These are phyloP conservation scores for Iris macrosiphon DNA, from an alignment of 106 monocot genomes.

Conservation along the genomic window DNA sequence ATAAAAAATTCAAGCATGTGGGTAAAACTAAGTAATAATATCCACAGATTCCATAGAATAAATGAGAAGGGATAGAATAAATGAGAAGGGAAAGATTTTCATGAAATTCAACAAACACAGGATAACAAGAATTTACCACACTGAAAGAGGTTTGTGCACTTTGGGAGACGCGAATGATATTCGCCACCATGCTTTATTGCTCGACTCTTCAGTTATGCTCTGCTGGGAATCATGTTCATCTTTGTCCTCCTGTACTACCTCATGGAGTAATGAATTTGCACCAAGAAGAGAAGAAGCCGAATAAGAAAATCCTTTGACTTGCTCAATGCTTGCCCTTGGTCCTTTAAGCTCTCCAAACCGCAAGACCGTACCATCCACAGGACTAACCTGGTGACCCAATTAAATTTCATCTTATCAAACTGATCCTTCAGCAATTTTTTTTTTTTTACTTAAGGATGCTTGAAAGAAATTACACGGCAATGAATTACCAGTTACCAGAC, in stretches of 20 bases:
- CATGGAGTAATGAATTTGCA: slow-evolving; percentile 59
- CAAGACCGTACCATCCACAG: slow-evolving; percentile 82
- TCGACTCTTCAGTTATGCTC: slow-evolving; percentile 18
- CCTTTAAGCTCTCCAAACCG: slow-evolving; percentile 65
- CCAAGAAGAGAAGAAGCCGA: slow-evolving; percentile 85
- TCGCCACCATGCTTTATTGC: slow-evolving; percentile 67
- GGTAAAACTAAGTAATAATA: too few relatives aligned
- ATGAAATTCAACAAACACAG: slow-evolving; percentile 1
- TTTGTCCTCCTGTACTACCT: slow-evolving; percentile 22
- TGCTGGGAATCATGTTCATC: slow-evolving; percentile 24
- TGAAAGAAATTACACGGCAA: slow-evolving; percentile 14
- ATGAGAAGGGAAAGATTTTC: background rate
- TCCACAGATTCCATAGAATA: too few relatives aligned
- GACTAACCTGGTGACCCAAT: slow-evolving; percentile 61
- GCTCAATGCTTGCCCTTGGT: slow-evolving; percentile 73
- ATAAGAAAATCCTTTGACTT: slow-evolving; percentile 98
- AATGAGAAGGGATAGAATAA: too few relatives aligned
- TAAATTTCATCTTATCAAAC: background rate
- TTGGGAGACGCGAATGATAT: slow-evolving; percentile 83
- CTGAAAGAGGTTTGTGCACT: slow-evolving; percentile 26
- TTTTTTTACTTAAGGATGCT: background rate
- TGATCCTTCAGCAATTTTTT: slow-evolving; percentile 2
- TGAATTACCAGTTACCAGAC: slow-evolving; percentile 97
- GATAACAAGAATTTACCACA: slow-evolving; percentile 17
- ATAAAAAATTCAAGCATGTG: too few relatives aligned